Percentiles rank a stretch among this genome's conserved stretches.
phyloP scores from a whole-genome alignment of 179 eudicot genomes.

The Heliamphora pulchella region DNA sequence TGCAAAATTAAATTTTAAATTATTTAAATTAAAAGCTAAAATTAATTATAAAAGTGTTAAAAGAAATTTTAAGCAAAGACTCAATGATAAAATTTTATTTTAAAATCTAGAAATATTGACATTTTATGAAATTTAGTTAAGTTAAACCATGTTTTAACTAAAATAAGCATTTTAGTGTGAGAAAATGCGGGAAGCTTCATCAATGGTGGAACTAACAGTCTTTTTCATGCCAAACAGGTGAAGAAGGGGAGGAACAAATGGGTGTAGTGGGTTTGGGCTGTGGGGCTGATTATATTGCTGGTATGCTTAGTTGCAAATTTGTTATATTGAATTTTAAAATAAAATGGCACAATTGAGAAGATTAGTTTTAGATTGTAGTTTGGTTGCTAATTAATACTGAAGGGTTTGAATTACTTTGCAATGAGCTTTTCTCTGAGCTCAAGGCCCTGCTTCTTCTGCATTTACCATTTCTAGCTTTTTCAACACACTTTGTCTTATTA shows the following conservation, averaged over 20 bases:
- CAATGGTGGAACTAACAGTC: constrained; percentile 55
- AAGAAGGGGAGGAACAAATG: constrained; percentile 38
- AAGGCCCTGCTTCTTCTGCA: neutral
- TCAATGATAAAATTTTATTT: no score
- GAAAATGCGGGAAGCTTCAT: constrained; percentile 41
- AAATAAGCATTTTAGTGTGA: no score
- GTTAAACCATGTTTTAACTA: no score
- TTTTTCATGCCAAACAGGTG: constrained; percentile 55
- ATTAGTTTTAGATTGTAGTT: neutral
- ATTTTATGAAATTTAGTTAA: no score
- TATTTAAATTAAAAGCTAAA: no score
- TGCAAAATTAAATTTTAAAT: no score
- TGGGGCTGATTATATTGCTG: constrained; percentile 43
- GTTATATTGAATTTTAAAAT: constrained; percentile 18
- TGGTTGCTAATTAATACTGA: no score
- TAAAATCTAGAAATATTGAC: no score
- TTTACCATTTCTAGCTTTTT: neutral
- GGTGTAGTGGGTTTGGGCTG: constrained; percentile 43
- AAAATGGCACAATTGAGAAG: neutral
- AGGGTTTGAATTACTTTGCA: neutral
- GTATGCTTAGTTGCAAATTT: constrained; percentile 39
- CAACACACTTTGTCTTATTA: neutral
- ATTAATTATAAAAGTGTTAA: no score
- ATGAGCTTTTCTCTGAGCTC: constrained; percentile 3
- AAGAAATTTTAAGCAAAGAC: no score